These are phyloP conservation scores for Cladophialophora exuberans DNA, from an alignment of 2,329 filamentous ascomycete genomes.

Conservation along the genomic window DNA sequence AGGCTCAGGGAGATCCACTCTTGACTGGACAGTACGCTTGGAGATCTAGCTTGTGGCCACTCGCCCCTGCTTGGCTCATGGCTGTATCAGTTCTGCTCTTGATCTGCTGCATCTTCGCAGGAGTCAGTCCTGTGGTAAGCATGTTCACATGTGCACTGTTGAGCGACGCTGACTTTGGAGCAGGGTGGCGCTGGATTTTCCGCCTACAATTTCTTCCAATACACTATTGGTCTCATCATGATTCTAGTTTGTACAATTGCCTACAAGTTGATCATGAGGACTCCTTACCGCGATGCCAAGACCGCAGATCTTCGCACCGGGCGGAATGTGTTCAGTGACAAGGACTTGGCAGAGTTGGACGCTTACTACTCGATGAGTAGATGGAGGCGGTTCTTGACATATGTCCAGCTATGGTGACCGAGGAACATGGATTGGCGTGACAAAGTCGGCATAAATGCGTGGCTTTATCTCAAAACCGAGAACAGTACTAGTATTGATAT, in stretches of 20 bases:
- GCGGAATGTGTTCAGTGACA: conserved; percentile 27
- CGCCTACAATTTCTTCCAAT: conserved; percentile 36
- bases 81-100: conserved; percentile 30
- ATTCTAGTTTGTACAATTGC: conserved; percentile 32
- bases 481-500: too few relatives aligned
- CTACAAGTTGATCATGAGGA: conserved; percentile 35
- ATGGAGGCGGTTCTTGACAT: conserved; percentile 34
- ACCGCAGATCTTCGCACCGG: conserved; percentile 33
- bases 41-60: conserved; percentile 36
- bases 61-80: conserved; percentile 37
- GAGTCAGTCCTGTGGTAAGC: conserved; percentile 23
- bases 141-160: neutral
- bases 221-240: conserved; percentile 35
- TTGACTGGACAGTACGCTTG: conserved; percentile 37
- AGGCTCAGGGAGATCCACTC: conserved; percentile 35
- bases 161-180: neutral
- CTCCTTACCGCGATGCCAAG: conserved; percentile 27
- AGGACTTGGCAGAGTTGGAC: conserved; percentile 35
- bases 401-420: conserved; percentile 27
- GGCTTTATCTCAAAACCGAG: too few relatives aligned
- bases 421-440: too few relatives aligned
- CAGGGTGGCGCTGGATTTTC: conserved; percentile 18
- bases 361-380: conserved; percentile 30
- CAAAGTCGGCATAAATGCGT: too few relatives aligned
- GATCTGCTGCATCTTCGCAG: conserved; percentile 25